Evolutionary conservation across 2,329 filamentous ascomycete genomes (phyloP).

Genomic region (Botrytis sinoallii): DNA sequence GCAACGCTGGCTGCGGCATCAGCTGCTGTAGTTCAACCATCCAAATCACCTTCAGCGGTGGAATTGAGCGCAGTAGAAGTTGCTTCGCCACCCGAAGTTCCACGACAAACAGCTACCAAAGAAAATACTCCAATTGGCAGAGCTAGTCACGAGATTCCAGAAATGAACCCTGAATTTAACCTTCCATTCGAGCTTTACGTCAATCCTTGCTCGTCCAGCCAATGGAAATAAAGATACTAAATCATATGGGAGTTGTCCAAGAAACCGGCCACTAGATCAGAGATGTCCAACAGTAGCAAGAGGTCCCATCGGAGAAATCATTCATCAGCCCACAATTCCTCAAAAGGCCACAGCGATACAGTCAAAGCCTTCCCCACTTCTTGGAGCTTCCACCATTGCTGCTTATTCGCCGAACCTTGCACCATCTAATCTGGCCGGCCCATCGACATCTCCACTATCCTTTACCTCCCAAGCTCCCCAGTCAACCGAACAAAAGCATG

Average conservation of each 20-base stretch:
- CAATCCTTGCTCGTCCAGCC: constrained; percentile 34
- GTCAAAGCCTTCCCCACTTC: constrained; percentile 21
- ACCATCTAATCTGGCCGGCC: background rate
- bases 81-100: constrained; percentile 23
- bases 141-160: constrained; percentile 16
- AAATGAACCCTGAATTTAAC: constrained; percentile 32
- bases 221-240: constrained; percentile 23
- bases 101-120: background rate
- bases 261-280: background rate
- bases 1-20: constrained; percentile 21
- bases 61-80: constrained; percentile 37
- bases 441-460: constrained; percentile 6
- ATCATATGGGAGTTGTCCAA: constrained; percentile 9
- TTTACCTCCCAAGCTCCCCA: constrained; percentile 37
- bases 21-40: constrained; percentile 29
- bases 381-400: constrained; percentile 28
- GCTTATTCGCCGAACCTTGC: constrained; percentile 30
- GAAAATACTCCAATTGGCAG: constrained; percentile 21
- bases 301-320: constrained; percentile 40
- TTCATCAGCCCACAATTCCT: constrained; percentile 55
- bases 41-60: constrained; percentile 33
- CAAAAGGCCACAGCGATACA: constrained; percentile 46
- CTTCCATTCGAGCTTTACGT: constrained; percentile 33
- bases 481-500: constrained; percentile 46
- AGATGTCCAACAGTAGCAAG: constrained; percentile 8